Evolutionary conservation across 352 stramenopile genomes (phyloP), one percentile per base, ranked within the genome.

Genomic region (Lagenidium giganteum): DNA sequence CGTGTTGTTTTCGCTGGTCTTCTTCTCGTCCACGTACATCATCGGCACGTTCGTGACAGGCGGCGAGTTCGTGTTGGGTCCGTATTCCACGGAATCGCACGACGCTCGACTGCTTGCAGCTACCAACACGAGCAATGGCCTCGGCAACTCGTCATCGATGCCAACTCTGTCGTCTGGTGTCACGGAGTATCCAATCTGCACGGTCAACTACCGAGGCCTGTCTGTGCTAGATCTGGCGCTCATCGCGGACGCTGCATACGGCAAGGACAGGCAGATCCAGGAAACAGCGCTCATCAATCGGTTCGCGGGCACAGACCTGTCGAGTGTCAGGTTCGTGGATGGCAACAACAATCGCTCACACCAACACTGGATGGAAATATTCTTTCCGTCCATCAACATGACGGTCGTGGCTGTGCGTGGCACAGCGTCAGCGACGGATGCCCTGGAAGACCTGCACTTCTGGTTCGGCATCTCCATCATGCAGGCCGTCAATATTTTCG

Each of bases 1-100:
- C 40, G 73, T 88, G 31, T 20, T 86, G 16, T 58, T 91, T 36
- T 91, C 78, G 47, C 60, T 91, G 32, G 56, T 91, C 24, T 91
- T 91, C 56, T 91, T 91, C 57, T 87, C 76, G 21, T 86, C 76
- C 13, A 79, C 76, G 24, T 73, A 82, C 36, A 59, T 88, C 28
- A 84, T 91, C 40, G 78, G 78, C 9, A 87, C 76, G 4, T 87
- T 91, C 28, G 73, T 77, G 12, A 74, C 56, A 32, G 78, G 72
- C 8, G 65, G 58, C 1, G 57, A 41, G 35, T 88, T 91, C 42
- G 57, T 70, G 47, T 54, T 91, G 4, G 69, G 62, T 1, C 22
- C 60, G 13, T 78, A 69, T 35, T 53, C 60, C 4, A 82, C n/a
- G n/a, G n/a, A n/a, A n/a, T n/a, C n/a, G n/a, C n/a, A n/a, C n/a